These are phyloP conservation scores for Penicillium pancosmium DNA, from an alignment of 495 filamentous ascomycete genomes.

Conservation along the genomic window DNA sequence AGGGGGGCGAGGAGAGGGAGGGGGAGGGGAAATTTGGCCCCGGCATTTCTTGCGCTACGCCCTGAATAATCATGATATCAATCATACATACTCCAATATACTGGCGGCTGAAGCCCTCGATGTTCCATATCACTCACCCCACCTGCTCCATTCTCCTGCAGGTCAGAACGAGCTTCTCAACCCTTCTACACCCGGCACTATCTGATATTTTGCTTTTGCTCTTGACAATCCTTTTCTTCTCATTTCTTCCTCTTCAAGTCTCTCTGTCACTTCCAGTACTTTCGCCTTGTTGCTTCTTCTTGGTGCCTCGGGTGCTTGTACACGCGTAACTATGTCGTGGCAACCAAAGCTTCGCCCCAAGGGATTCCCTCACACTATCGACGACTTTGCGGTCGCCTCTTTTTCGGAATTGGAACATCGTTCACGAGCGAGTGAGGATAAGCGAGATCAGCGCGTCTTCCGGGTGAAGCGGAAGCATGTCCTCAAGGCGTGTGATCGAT, in stretches of 20 bases:
- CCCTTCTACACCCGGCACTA: constrained; percentile 1
- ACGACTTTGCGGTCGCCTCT: constrained; percentile 38
- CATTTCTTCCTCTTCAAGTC: constrained; percentile 6
- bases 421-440: constrained; percentile 38
- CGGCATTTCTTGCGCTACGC: constrained; percentile 15
- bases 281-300: not conserved
- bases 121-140: constrained; percentile 29
- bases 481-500: constrained; percentile 51
- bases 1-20: not conserved
- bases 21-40: constrained; percentile 9
- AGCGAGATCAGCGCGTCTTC: constrained; percentile 48
- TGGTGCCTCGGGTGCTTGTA: not conserved
- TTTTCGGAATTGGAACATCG: constrained; percentile 39
- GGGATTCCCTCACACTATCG: constrained; percentile 44
- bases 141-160: constrained; percentile 26
- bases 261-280: constrained; percentile 6
- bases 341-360: constrained; percentile 50
- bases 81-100: not conserved
- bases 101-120: constrained; percentile 20
- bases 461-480: constrained; percentile 56
- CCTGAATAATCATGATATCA: constrained; percentile 24
- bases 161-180: constrained; percentile 16
- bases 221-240: constrained; percentile 14
- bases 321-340: constrained; percentile 36
- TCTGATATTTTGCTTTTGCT: constrained; percentile 7